Evolutionary conservation across 768 basidiomycete species (phyloP), one percentile per base, ranked within the genome.

Genomic region (Auricularia cornea): DNA sequence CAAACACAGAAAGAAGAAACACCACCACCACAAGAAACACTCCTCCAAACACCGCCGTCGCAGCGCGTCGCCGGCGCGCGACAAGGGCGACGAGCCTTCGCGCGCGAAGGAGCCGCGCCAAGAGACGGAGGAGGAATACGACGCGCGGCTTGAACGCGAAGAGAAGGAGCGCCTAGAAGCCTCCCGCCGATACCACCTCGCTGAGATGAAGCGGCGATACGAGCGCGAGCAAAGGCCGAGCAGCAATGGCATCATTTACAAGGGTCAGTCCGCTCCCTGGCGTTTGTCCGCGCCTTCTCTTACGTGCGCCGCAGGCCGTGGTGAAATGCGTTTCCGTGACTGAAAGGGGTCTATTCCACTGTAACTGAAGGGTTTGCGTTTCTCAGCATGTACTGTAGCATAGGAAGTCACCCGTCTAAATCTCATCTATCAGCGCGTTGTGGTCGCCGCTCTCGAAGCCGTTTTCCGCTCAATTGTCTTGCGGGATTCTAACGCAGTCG

Each of bases 41-140:
- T 61, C 66, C 18, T 61, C 62, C 30, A 59, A 62, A 60, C 52
- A 60, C 20, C 52, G 52, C 60, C 30, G 62, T 48, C 44, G 23
- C 44, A 48, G 23, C 16, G 28, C 28, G 10, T 52, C 51, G 8
- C n/a, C 31, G 41, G 66, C 68, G 52, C 64, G 52, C 20, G 56
- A 66, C 29, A 67, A 62, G 60, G 62, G 60, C 60, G 64, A 26
- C 64, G 59, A 16, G 68, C 68, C 71, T 26, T 74, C 78, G 35
- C 35, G 35, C 35, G 35, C 35, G 35, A 38, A 38, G 18, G 60
- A 40, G 3, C 64, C 70, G 29, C 63, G 62, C 40, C 72, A 75
- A 65, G 88, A 89, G 71, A 88, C 86, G 0, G 84, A 87, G 66
- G 89, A 88, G 71, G 86, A 88, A 69, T 89, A 90, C 65, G 88